These are phyloP conservation scores for Aspergillus aculeatinus DNA, from an alignment of 2,329 filamentous ascomycete species.

Conservation along the genomic window DNA sequence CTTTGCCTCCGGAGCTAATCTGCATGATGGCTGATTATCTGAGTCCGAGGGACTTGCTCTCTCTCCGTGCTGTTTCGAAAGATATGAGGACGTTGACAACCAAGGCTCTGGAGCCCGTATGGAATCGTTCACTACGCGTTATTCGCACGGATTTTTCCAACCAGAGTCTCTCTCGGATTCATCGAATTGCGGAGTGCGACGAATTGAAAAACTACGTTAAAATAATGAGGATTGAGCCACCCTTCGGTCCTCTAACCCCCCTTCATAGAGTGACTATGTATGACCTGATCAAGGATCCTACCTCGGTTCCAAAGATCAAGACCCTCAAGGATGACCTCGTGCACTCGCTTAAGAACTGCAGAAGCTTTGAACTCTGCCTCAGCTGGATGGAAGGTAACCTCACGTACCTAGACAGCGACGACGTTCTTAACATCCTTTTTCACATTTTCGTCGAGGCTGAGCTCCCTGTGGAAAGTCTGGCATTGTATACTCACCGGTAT, in stretches of 20 bases:
- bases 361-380: not conserved
- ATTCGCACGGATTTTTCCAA: not conserved
- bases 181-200: not conserved
- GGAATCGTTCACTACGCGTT: not conserved
- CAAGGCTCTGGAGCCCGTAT: not conserved
- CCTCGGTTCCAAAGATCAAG: not conserved
- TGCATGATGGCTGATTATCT: not conserved
- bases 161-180: not conserved
- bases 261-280: not conserved
- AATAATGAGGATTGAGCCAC: not conserved
- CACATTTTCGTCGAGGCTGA: not conserved
- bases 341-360: not conserved
- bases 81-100: not conserved
- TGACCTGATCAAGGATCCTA: not conserved
- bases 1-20: not conserved
- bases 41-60: not conserved
- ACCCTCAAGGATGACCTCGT: not conserved
- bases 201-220: not conserved
- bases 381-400: not conserved
- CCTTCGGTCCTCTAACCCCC: not conserved
- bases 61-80: not conserved
- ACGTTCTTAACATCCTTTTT: not conserved
- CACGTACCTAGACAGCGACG: not conserved
- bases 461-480: not conserved
- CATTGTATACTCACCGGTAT: not conserved